Conservation (phyloP, 495 filamentous ascomycete species). For the Collariella sp. region DNA sequence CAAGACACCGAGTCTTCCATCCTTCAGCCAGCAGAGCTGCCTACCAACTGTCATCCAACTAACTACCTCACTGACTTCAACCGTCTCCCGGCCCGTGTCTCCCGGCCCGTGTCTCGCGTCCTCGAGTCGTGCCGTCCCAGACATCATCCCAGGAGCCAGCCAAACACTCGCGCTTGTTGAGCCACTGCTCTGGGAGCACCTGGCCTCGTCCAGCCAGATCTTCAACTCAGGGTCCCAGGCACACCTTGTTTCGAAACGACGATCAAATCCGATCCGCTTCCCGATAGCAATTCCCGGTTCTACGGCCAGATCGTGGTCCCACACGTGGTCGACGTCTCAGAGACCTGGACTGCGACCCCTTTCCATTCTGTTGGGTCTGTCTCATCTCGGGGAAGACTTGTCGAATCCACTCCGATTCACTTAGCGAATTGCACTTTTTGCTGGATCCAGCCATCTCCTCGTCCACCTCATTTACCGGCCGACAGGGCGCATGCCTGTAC, state of each 20-base stretch:
- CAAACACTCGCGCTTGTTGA: too few relatives aligned
- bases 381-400: conserved; percentile 10
- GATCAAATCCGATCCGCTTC: conserved; percentile 18
- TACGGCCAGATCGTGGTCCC: not conserved
- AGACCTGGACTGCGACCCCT: not conserved
- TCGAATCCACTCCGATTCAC: conserved; percentile 11
- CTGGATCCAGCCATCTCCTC: conserved; percentile 7
- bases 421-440: conserved; percentile 12
- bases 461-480: conserved; percentile 10
- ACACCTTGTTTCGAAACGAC: conserved; percentile 17
- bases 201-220: too few relatives aligned
- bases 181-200: too few relatives aligned
- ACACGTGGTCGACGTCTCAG: not conserved
- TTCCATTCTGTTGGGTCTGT: conserved; percentile 6
- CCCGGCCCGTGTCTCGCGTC: too few relatives aligned
- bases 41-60: not conserved
- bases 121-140: too few relatives aligned
- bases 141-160: too few relatives aligned
- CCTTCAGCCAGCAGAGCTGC: not conserved
- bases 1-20: not conserved
- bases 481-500: conserved; percentile 14
- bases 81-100: not conserved
- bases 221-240: conserved; percentile 13
- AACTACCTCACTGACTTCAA: too few relatives aligned
- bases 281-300: not conserved